A percentile compares a stretch with the other conserved stretches of the same genome.
These are phyloP conservation scores for Botrytis porri DNA, from an alignment of 2,329 filamentous ascomycete species.

Conservation along the genomic window DNA sequence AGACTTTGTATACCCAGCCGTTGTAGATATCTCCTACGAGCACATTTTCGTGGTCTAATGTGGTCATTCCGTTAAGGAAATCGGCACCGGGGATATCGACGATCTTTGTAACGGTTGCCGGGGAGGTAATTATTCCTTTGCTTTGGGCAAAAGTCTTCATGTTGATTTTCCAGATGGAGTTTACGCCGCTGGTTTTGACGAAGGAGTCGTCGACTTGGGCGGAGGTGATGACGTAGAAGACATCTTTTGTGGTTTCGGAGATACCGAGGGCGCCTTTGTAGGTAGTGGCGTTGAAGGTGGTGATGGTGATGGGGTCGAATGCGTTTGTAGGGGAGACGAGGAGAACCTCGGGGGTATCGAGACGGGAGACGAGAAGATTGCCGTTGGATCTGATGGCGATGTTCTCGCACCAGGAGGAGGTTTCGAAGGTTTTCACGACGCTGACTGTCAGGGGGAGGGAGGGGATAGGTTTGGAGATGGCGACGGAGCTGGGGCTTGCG, in stretches of 20 bases:
- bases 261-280: conserved; percentile 39
- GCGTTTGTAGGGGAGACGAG: conserved; percentile 36
- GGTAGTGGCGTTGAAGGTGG: conserved; percentile 36
- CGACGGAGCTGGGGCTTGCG: not conserved
- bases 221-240: conserved; percentile 33
- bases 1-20: conserved; percentile 31
- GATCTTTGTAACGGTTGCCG: conserved; percentile 19
- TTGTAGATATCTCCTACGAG: conserved; percentile 31
- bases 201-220: conserved; percentile 36
- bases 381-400: conserved; percentile 40
- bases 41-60: conserved; percentile 23
- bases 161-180: conserved; percentile 31
- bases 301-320: conserved; percentile 25
- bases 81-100: conserved; percentile 22
- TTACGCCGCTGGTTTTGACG: conserved; percentile 27
- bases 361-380: conserved; percentile 38
- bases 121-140: not conserved
- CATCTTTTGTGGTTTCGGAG: conserved; percentile 37
- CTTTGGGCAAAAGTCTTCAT: conserved; percentile 26
- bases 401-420: conserved; percentile 38
- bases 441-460: conserved; percentile 22
- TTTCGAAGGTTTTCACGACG: conserved; percentile 17
- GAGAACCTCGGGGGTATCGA: conserved; percentile 38
- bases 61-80: conserved; percentile 35
- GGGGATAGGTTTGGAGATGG: not conserved